A percentile compares a stretch with the other conserved stretches of the same genome.
phyloP scores from a whole-genome alignment of 1,284 basidiomycete genomes.

The Leccinum cinnamomeum region DNA sequence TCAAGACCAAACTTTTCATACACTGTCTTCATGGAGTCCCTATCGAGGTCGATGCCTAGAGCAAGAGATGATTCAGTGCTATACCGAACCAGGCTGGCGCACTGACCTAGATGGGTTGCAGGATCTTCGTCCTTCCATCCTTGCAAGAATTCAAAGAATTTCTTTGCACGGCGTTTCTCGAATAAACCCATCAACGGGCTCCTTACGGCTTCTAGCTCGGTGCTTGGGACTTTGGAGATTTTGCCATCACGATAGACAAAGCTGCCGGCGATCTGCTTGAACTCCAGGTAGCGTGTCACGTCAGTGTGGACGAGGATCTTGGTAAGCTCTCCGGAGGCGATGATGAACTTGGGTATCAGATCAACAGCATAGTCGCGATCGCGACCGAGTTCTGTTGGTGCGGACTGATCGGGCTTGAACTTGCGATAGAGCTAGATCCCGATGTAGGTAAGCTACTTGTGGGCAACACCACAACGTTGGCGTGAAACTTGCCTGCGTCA shows the following conservation, averaged over 20 bases:
- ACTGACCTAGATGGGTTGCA: conserved; percentile 88
- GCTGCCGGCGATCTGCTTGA: conserved; percentile 99
- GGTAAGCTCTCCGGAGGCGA: conserved; percentile 96
- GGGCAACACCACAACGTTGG: conserved; percentile 10
- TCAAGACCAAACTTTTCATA: conserved; percentile 98
- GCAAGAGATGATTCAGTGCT: conserved; percentile 6
- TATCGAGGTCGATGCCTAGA: conserved; percentile 83
- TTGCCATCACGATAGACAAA: conserved; percentile 96
- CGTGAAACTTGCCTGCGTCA: conserved; percentile 78
- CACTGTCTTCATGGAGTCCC: conserved; percentile 86
- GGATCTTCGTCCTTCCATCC: conserved; percentile 95
- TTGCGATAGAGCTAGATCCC: conserved; percentile 86
- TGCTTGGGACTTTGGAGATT: conserved; percentile 98
- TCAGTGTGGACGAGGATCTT: conserved; percentile 99
- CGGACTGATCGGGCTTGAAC: conserved; percentile 77
- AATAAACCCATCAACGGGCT: conserved; percentile 97
- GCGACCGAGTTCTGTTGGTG: conserved; percentile 81
- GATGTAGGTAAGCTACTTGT: conserved; percentile 23
- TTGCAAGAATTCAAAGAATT: conserved; percentile 98
- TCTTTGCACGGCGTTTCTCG: conserved; percentile 97
- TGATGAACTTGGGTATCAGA: conserved; percentile 96
- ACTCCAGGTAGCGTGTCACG: conserved; percentile 98
- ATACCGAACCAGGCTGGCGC: background rate
- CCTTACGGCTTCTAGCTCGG: conserved; percentile 95
- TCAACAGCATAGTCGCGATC: conserved; percentile 97